phyloP scores from a whole-genome alignment of 2,329 filamentous ascomycete species.

The Xylariaceae sp. region DNA sequence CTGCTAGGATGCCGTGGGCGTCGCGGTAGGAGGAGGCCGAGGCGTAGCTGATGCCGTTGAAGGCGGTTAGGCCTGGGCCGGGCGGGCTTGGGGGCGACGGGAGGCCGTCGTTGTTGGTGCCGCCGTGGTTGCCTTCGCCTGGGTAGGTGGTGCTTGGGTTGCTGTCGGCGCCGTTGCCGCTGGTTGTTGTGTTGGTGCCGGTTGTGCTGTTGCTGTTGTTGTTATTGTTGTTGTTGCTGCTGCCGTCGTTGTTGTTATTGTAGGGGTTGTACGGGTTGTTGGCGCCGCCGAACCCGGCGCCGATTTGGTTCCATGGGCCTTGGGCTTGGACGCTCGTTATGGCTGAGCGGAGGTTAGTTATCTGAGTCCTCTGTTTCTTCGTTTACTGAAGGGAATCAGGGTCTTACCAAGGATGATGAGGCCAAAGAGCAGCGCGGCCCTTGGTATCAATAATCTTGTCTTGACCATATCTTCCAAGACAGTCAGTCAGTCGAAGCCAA shows the following conservation, averaged over 20 bases:
- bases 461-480: constrained; percentile 3
- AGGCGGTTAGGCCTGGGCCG: neutral
- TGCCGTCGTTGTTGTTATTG: neutral
- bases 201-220: neutral
- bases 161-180: neutral
- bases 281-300: neutral
- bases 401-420: constrained; percentile 14
- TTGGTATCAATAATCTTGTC: neutral
- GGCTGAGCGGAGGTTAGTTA: neutral
- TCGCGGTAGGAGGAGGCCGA: constrained; percentile 33
- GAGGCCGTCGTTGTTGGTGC: neutral
- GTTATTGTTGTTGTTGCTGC: neutral
- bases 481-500: neutral
- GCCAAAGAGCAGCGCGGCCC: constrained; percentile 7
- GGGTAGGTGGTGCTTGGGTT: neutral
- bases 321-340: constrained; percentile 6
- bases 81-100: neutral
- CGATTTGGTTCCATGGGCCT: neutral
- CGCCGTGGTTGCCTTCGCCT: neutral
- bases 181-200: neutral
- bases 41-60: constrained; percentile 27
- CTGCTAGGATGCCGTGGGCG: constrained; percentile 41
- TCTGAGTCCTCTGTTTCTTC: neutral
- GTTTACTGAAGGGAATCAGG: neutral
- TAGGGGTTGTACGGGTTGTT: neutral